Percentiles rank a stretch among this genome's conserved stretches.
Evolutionary conservation across 306 rosid genomes (phyloP).

Genomic region (Corylus avellana): DNA sequence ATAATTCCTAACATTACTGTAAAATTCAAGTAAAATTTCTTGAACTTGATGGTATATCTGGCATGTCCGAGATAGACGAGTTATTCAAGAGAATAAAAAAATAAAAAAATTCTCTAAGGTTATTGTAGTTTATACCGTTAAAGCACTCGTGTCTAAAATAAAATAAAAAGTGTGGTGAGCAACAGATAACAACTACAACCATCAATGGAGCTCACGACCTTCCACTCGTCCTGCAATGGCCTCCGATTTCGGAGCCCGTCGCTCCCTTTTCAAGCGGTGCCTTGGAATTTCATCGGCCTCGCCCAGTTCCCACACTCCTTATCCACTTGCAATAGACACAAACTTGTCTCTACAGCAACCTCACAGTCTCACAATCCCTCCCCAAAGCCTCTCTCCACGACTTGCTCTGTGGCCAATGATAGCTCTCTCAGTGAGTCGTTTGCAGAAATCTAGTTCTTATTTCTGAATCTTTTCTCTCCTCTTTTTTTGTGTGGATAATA

Average conservation of each 20-base stretch:
- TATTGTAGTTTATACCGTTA: not conserved
- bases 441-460: not conserved
- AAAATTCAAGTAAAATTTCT: no score
- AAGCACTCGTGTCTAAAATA: not conserved
- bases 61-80: no score
- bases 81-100: no score
- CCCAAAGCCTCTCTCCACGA: slow-evolving; percentile 14
- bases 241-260: not conserved
- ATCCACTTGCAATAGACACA: not conserved
- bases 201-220: slow-evolving; percentile 26
- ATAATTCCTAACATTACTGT: no score
- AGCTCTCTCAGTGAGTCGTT: slow-evolving; percentile 36
- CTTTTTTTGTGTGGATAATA: no score
- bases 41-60: no score
- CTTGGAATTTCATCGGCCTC: not conserved
- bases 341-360: not conserved
- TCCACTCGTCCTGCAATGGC: not conserved
- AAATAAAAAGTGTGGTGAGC: not conserved
- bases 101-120: not conserved
- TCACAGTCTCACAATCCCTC: not conserved
- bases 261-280: not conserved
- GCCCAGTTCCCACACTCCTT: not conserved
- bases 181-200: not conserved
- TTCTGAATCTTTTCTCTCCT: not conserved
- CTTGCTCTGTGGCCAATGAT: slow-evolving; percentile 35